These are phyloP conservation scores for Allantophomopsis lycopodina DNA, from an alignment of 2,329 filamentous ascomycete genomes.

Conservation along the genomic window DNA sequence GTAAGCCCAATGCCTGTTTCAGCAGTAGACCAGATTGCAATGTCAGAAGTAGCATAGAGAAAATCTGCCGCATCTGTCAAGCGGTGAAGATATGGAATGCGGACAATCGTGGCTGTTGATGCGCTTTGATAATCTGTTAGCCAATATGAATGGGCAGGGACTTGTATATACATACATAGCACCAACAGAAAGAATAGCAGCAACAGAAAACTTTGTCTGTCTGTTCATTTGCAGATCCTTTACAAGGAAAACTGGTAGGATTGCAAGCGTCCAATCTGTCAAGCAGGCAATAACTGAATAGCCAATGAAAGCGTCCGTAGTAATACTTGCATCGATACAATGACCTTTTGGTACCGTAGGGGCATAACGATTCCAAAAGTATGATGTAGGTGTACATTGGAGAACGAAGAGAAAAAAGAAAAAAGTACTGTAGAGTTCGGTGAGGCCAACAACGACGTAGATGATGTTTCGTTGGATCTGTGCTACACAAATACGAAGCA, in stretches of 20 bases:
- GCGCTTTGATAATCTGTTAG: slow-evolving; percentile 10
- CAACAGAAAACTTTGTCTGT: slow-evolving; percentile 31
- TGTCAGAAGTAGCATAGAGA: slow-evolving; percentile 20
- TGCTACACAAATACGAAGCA: slow-evolving; percentile 23
- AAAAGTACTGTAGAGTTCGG: slow-evolving; percentile 20
- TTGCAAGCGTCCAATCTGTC: slow-evolving; percentile 32
- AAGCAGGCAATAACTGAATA: slow-evolving; percentile 30
- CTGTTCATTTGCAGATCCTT: slow-evolving; percentile 34
- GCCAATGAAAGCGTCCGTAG: slow-evolving; percentile 27
- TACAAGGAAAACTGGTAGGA: slow-evolving; percentile 34
- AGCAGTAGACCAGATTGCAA: slow-evolving; percentile 22
- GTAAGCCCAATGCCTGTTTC: slow-evolving; percentile 19
- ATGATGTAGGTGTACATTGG: slow-evolving; percentile 32
- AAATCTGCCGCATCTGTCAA: slow-evolving; percentile 17
- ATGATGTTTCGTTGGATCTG: slow-evolving; percentile 22
- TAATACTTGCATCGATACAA: slow-evolving; percentile 25
- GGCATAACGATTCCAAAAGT: slow-evolving; percentile 30
- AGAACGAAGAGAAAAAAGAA: slow-evolving; percentile 33
- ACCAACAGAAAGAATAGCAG: slow-evolving; percentile 32
- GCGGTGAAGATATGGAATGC: slow-evolving; percentile 21
- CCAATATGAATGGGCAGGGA: too few species aligned
- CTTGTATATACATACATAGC: slow-evolving; percentile 24
- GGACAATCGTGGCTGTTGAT: slow-evolving; percentile 21
- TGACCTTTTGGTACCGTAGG: slow-evolving; percentile 18
- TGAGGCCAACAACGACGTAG: slow-evolving; percentile 19